These are phyloP conservation scores for Epichloe sylvatica DNA, from an alignment of 2,329 filamentous ascomycete species.

Conservation along the genomic window DNA sequence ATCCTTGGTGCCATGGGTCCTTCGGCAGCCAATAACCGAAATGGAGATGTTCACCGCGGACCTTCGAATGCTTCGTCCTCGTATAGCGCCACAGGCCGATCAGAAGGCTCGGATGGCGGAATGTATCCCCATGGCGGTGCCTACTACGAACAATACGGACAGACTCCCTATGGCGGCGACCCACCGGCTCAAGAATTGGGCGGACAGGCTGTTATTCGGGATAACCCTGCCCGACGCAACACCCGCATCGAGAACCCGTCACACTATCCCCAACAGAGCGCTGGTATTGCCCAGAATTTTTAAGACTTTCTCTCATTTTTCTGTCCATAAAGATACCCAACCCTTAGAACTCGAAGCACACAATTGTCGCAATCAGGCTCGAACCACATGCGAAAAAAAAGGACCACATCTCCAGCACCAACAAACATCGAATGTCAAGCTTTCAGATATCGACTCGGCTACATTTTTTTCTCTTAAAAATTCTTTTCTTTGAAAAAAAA, in stretches of 20 bases:
- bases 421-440: neutral
- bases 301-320: slow-evolving; percentile 5
- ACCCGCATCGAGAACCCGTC: slow-evolving; percentile 86
- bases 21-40: slow-evolving; percentile 48
- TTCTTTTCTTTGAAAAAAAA: neutral
- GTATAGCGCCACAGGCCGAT: slow-evolving; percentile 71
- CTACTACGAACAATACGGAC: slow-evolving; percentile 47
- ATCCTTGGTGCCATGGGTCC: slow-evolving; percentile 74
- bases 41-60: slow-evolving; percentile 65
- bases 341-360: neutral
- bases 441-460: neutral
- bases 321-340: slow-evolving; percentile 2
- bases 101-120: slow-evolving; percentile 48
- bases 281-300: slow-evolving; percentile 95
- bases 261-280: slow-evolving; percentile 82
- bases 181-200: slow-evolving; percentile 29
- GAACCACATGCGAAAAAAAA: neutral
- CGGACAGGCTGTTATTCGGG: slow-evolving; percentile 71
- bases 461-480: neutral
- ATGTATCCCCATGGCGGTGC: slow-evolving; percentile 33
- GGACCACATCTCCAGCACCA: neutral
- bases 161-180: slow-evolving; percentile 40
- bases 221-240: slow-evolving; percentile 83
- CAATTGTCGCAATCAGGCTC: neutral
- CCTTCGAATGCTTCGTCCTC: slow-evolving; percentile 92